A percentile compares a stretch with the other conserved stretches of the same genome.
Evolutionary conservation across 2,329 filamentous ascomycete genomes (phyloP).

Genomic region (Aspergillus calidoustus): DNA sequence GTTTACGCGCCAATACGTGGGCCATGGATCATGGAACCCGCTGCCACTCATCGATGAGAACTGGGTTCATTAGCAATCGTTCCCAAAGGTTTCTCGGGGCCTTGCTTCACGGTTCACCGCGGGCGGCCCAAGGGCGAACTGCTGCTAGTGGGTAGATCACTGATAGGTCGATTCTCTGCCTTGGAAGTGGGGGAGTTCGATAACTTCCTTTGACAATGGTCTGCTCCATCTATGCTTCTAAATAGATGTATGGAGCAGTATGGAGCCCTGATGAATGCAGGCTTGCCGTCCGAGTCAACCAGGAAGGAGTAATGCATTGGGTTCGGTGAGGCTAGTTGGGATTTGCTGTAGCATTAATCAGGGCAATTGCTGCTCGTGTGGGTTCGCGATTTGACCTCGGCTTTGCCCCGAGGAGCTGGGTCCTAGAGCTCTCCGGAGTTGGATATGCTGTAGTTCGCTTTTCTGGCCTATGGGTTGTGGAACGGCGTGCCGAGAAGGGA

Average conservation of each 20-base stretch:
- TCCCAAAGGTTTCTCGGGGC: background rate
- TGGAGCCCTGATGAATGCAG: background rate
- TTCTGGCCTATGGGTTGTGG: no score
- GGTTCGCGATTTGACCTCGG: background rate
- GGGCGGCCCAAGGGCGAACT: background rate
- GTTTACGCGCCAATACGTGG: background rate
- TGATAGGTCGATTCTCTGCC: slow-evolving; percentile 3
- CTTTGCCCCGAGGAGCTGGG: background rate
- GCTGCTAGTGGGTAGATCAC: background rate
- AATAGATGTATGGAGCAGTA: background rate
- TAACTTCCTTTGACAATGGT: background rate
- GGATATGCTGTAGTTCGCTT: no score
- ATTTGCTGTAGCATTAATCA: background rate
- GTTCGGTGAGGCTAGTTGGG: background rate
- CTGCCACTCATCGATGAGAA: background rate
- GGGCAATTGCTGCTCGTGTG: background rate
- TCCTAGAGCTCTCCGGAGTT: background rate
- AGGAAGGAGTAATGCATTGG: background rate
- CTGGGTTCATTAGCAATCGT: background rate
- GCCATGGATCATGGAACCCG: background rate
- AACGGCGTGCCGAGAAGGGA: background rate
- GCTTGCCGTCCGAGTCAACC: background rate
- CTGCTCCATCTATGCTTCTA: background rate
- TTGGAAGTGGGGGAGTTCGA: slow-evolving; percentile 1
- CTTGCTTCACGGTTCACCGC: background rate